These are phyloP conservation scores for Anthracocystis setariae DNA, from an alignment of 1,284 basidiomycete species.

Conservation along the genomic window DNA sequence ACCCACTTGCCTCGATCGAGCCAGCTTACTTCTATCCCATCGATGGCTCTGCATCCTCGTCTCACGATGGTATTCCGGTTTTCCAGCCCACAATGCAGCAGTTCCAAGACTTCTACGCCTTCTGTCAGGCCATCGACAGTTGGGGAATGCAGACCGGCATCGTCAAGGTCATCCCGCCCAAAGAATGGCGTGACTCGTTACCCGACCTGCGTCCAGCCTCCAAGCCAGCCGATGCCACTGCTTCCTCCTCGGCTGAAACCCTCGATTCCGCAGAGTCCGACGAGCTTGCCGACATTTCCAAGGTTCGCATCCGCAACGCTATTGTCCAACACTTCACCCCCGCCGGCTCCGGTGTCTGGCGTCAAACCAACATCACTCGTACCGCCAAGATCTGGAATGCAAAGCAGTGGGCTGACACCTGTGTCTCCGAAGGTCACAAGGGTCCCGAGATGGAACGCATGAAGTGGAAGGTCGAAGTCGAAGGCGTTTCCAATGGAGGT, in stretches of 20 bases:
- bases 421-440: conserved; percentile 47
- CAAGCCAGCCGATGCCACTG: conserved; percentile 2
- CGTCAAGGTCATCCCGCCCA: conserved; percentile 64
- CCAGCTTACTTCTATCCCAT: conserved; percentile 63
- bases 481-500: conserved; percentile 48
- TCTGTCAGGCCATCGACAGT: conserved; percentile 61
- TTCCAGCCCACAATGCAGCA: conserved; percentile 66
- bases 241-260: conserved; percentile 3
- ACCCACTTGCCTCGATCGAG: conserved; percentile 41
- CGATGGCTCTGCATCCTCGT: conserved; percentile 25
- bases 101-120: conserved; percentile 65
- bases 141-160: conserved; percentile 67
- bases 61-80: conserved; percentile 62
- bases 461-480: conserved; percentile 58
- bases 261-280: neutral
- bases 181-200: conserved; percentile 60
- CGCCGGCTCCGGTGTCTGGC: conserved; percentile 63
- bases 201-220: conserved; percentile 50
- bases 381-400: conserved; percentile 62
- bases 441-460: conserved; percentile 64
- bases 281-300: conserved; percentile 40
- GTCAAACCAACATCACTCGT: conserved; percentile 64
- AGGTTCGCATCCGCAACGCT: conserved; percentile 62
- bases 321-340: conserved; percentile 64
- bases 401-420: conserved; percentile 65